Evolutionary conservation across 2,329 filamentous ascomycete genomes (phyloP), one percentile per base, ranked within the genome.

Genomic region (Hypomyces perniciosus): DNA sequence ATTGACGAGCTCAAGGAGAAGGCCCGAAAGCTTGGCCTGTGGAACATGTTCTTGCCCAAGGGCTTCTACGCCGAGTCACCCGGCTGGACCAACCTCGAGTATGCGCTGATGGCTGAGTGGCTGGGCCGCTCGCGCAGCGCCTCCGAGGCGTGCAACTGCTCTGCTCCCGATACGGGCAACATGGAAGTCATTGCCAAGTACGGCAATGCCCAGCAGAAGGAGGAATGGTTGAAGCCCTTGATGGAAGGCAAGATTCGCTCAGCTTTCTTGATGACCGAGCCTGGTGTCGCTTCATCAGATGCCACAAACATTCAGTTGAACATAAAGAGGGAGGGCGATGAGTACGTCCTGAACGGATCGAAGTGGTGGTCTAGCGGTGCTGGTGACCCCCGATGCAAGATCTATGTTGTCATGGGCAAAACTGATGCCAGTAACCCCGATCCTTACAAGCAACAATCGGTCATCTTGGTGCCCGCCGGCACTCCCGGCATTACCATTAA

Each of bases 291-390:
- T 4, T 91, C 86, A 20, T 91, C 86, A 44, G 92, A 97, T 74
- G 93, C 93, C 5, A 95, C 84, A 51, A 97, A 99, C 67, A 96
- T 96, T 58, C 79, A 90, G 71, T 76, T 99, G 66, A 80, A 78
- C 53, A 96, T 99, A 66, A 79, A 75, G 58, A 83, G 81, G 52
- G 90, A 96, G 58, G 92, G 91, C 8, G 83, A 93, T 63, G 83
- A 93, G 61, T 96, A 93, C 65, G 83, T 97, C 13, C 78, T 99
- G 48, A 96, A 97, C 65, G 93, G 93, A 51, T 62, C 92, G 82
- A 99, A 99, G 89, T 99, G 93, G 93, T 99, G 93, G 93, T 95
- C 90, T 29, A 95, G 89, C 57, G 93, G 93, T 58, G 90, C 91
- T 13, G 93, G 93, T 52, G 93, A 99, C 72, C 87, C 86, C 52